phyloP scores from a whole-genome alignment of 192 early-diverging fungal species.

The Linnemannia exigua region DNA sequence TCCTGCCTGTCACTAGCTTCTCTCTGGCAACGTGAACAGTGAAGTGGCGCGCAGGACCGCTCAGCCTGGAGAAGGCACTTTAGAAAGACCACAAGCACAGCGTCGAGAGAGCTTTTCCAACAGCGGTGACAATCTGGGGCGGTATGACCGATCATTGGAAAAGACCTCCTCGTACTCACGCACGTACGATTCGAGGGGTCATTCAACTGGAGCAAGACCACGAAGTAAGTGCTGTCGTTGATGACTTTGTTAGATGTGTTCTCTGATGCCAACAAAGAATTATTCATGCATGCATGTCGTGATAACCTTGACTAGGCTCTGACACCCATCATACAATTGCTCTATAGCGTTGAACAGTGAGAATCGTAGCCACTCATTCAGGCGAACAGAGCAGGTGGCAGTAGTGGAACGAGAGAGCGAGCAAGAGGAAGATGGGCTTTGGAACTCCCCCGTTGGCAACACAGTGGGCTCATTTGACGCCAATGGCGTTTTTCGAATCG shows the following conservation, averaged over 20 bases:
- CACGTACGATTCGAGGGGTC: constrained; percentile 34
- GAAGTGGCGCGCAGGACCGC: constrained; percentile 44
- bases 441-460: constrained; percentile 69
- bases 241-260: neutral
- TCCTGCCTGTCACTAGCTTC: constrained; percentile 23
- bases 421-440: constrained; percentile 59
- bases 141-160: constrained; percentile 48
- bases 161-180: constrained; percentile 24
- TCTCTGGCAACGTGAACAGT: constrained; percentile 53
- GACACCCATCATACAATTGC: constrained; percentile 4
- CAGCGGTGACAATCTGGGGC: constrained; percentile 28
- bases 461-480: constrained; percentile 76
- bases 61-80: constrained; percentile 37
- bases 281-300: constrained; percentile 1
- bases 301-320: neutral
- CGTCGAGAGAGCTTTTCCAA: constrained; percentile 50
- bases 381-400: constrained; percentile 39
- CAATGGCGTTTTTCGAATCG: constrained; percentile 77
- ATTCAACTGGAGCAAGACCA: constrained; percentile 30
- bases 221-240: constrained; percentile 26
- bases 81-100: constrained; percentile 39
- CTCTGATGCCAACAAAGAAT: neutral
- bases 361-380: constrained; percentile 42
- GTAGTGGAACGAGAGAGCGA: constrained; percentile 40
- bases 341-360: constrained; percentile 43